A percentile compares a stretch with the other conserved stretches of the same genome.
These are phyloP conservation scores for Solanum ossicruentum DNA, from an alignment of 257 asterid genomes.

Conservation along the genomic window DNA sequence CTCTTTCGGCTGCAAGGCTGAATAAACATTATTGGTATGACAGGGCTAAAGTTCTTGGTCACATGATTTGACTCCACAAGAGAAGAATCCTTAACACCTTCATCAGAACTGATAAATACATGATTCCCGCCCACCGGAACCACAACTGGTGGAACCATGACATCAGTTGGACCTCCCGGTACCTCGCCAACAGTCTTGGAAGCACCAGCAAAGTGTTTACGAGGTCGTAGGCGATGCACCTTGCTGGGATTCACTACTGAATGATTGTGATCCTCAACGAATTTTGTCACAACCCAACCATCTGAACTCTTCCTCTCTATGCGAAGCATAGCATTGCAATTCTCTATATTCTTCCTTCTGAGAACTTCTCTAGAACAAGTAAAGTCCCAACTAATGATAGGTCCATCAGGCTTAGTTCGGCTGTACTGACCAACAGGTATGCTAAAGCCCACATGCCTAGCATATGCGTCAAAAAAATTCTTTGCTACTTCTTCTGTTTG, in stretches of 20 bases:
- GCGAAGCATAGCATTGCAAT: conserved; percentile 56
- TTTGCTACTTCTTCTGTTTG: conserved; percentile 64
- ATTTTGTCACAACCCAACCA: conserved; percentile 60
- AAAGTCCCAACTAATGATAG: conserved; percentile 50
- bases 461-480: conserved; percentile 55
- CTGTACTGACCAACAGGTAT: conserved; percentile 46
- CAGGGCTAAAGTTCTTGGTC: conserved; percentile 21
- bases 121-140: conserved; percentile 35
- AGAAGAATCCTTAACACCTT: conserved; percentile 14
- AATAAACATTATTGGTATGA: conserved; percentile 34
- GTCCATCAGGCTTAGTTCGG: conserved; percentile 54
- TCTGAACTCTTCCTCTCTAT: conserved; percentile 38
- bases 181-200: conserved; percentile 28
- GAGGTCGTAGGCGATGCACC: conserved; percentile 51
- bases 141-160: conserved; percentile 16
- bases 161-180: conserved; percentile 28
- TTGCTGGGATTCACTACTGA: conserved; percentile 37
- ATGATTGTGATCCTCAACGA: conserved; percentile 75
- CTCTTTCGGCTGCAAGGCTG: conserved; percentile 49
- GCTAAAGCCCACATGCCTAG: conserved; percentile 54
- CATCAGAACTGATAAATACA: conserved; percentile 30
- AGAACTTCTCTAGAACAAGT: conserved; percentile 53
- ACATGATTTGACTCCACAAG: conserved; percentile 32
- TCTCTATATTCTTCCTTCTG: conserved; percentile 44
- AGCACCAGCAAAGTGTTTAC: conserved; percentile 59